phyloP scores from a whole-genome alignment of 2,329 filamentous ascomycete species.

The Nectriaceae sp. region DNA sequence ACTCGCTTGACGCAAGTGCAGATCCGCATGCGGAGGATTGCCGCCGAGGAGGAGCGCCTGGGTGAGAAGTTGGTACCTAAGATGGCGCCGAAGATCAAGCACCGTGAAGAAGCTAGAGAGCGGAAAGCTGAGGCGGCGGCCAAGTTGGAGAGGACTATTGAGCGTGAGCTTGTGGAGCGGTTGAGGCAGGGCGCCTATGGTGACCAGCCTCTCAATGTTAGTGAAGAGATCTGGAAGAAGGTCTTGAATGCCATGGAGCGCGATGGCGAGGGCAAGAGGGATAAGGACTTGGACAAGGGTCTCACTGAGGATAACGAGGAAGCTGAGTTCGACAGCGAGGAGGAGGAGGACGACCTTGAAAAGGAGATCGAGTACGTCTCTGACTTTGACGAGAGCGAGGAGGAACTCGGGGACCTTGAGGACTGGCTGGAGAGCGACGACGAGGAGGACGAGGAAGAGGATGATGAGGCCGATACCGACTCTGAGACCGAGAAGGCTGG shows the following conservation, averaged over 20 bases:
- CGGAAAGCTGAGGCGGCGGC: constrained; percentile 79
- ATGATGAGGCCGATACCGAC: constrained; percentile 59
- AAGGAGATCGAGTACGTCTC: constrained; percentile 90
- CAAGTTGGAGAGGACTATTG: constrained; percentile 94
- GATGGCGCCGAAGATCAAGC: constrained; percentile 84
- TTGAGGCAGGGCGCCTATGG: constrained; percentile 92
- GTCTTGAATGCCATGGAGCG: constrained; percentile 89
- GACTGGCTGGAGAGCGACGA: constrained; percentile 85
- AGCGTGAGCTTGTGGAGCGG: constrained; percentile 90
- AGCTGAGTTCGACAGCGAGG: constrained; percentile 66
- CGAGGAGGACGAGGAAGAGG: constrained; percentile 59
- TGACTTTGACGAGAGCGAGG: constrained; percentile 83
- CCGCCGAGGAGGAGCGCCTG: constrained; percentile 84
- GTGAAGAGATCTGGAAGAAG: constrained; percentile 95
- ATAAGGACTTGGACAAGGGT: constrained; percentile 87
- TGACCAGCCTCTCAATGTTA: constrained; percentile 91
- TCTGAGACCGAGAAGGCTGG: constrained; percentile 57
- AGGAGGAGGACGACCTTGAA: constrained; percentile 70
- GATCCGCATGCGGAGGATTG: constrained; percentile 76
- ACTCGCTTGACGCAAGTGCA: constrained; percentile 91
- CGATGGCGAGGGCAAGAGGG: constrained; percentile 77
- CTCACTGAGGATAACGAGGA: constrained; percentile 77
- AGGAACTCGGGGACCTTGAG: constrained; percentile 78
- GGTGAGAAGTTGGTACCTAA: constrained; percentile 88
- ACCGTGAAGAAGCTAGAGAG: constrained; percentile 74